Conservation (phyloP, 805 yeast genomes). For the Schwanniomyces pseudopolymorphus region DNA sequence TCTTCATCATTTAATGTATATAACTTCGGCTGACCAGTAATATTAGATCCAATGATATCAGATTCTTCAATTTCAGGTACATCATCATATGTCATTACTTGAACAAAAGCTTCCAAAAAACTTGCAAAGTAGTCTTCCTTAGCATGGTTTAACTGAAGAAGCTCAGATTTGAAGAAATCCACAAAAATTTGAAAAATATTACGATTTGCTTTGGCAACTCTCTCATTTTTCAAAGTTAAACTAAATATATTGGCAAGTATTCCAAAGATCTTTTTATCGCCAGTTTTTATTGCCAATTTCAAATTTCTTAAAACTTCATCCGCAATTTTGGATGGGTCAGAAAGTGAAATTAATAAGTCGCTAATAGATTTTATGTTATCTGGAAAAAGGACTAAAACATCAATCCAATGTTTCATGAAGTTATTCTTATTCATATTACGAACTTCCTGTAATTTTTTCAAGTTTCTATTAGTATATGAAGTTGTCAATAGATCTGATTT, state of each 20-base stretch:
- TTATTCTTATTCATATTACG: constrained; percentile 5
- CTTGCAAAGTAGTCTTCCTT: constrained; percentile 59
- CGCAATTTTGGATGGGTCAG: constrained; percentile 8
- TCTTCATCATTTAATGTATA: constrained; percentile 16
- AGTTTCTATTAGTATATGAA: constrained; percentile 8
- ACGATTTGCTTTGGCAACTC: constrained; percentile 5
- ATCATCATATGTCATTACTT: constrained; percentile 49
- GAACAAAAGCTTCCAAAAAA: constrained; percentile 55
- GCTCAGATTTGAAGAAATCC: constrained; percentile 30
- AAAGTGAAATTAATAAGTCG: constrained; percentile 13
- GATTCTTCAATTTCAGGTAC: constrained; percentile 47
- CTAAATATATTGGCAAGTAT: constrained; percentile 12
- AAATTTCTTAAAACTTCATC: constrained; percentile 11
- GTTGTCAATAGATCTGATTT: constrained; percentile 9
- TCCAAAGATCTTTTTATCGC: constrained; percentile 8
- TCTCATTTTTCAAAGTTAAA: constrained; percentile 12
- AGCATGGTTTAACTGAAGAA: constrained; percentile 2
- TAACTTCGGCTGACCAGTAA: constrained; percentile 7
- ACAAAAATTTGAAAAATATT: constrained; percentile 31
- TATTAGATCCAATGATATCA: constrained; percentile 11
- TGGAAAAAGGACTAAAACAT: constrained; percentile 18
- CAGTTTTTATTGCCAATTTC: constrained; percentile 9
- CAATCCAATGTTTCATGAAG: constrained; percentile 15
- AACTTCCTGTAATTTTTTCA: constrained; percentile 8
- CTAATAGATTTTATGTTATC: constrained; percentile 17